Evolutionary conservation across 208 protist genomes (phyloP).

Genomic region (Trypanosoma boissoni): DNA sequence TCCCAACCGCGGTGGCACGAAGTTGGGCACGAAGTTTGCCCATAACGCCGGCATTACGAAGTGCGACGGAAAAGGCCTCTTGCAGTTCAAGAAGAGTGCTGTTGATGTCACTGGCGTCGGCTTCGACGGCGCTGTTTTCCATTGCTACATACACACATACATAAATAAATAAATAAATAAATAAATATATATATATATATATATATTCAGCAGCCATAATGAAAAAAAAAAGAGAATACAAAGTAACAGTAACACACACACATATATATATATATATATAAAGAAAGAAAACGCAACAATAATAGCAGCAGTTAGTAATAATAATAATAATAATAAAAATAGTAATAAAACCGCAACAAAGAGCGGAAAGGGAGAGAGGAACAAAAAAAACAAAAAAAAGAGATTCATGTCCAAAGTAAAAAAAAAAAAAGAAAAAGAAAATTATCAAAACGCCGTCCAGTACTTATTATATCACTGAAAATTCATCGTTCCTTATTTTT

Average conservation of each 20-base stretch:
- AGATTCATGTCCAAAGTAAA: conserved; percentile 10
- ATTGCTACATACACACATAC: not conserved
- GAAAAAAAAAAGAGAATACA: not conserved
- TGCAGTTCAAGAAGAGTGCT: conserved; percentile 67
- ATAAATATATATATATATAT: not conserved
- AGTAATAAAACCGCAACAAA: too few species aligned
- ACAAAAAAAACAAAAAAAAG: not conserved
- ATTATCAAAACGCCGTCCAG: conserved; percentile 11
- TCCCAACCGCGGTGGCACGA: conserved; percentile 52
- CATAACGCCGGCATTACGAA: conserved; percentile 51
- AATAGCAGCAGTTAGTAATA: not conserved
- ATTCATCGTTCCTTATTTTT: conserved; percentile 15
- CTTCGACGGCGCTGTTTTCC: conserved; percentile 16
- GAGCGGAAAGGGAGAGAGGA: not conserved
- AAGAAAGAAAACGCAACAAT: not conserved
- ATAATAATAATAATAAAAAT: not conserved
- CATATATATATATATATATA: not conserved
- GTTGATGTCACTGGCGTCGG: conserved; percentile 69
- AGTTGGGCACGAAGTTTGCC: conserved; percentile 78
- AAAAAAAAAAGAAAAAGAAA: conserved; percentile 23
- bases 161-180: not conserved
- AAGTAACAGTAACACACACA: not conserved
- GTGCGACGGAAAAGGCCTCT: conserved; percentile 62
- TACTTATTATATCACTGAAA: too few species aligned
- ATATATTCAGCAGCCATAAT: not conserved